Percentiles rank a stretch among this genome's conserved stretches.
Conservation (phyloP, 768 basidiomycete species). For the Nevesoporus exiguus region DNA sequence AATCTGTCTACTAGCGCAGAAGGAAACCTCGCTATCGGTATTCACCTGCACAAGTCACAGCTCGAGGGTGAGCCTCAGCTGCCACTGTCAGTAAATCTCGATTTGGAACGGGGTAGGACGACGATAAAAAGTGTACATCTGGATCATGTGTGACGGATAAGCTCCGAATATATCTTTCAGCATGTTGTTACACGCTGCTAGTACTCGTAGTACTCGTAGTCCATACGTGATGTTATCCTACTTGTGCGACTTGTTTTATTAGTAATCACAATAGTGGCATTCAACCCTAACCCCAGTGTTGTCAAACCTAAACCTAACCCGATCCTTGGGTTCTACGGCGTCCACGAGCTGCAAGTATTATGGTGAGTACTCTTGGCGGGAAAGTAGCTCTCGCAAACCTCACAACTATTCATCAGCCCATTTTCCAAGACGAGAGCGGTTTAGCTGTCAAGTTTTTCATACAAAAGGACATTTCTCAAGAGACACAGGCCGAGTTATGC, state of each 20-base stretch:
- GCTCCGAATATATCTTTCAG: conserved; percentile 32
- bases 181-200: not conserved
- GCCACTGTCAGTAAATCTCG: conserved; percentile 37
- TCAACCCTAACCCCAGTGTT: conserved; percentile 21
- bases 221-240: too few species aligned
- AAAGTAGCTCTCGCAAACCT: not conserved
- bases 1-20: not conserved
- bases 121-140: conserved; percentile 36
- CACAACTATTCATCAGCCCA: conserved; percentile 42
- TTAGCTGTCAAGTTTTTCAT: conserved; percentile 80
- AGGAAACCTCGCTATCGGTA: conserved; percentile 3
- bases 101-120: conserved; percentile 37
- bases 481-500: conserved; percentile 66
- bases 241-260: not conserved
- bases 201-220: not conserved
- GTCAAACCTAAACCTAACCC: conserved; percentile 32
- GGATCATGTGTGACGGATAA: conserved; percentile 41
- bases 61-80: conserved; percentile 36
- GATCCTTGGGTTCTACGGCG: conserved; percentile 26
- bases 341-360: conserved; percentile 1
- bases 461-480: conserved; percentile 70
- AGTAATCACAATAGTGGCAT: conserved; percentile 6
- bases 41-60: not conserved
- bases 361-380: conserved; percentile 17
- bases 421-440: conserved; percentile 68